Evolutionary conservation across 1,284 basidiomycete genomes (phyloP).

Genomic region (Rhodotorula sp.): DNA sequence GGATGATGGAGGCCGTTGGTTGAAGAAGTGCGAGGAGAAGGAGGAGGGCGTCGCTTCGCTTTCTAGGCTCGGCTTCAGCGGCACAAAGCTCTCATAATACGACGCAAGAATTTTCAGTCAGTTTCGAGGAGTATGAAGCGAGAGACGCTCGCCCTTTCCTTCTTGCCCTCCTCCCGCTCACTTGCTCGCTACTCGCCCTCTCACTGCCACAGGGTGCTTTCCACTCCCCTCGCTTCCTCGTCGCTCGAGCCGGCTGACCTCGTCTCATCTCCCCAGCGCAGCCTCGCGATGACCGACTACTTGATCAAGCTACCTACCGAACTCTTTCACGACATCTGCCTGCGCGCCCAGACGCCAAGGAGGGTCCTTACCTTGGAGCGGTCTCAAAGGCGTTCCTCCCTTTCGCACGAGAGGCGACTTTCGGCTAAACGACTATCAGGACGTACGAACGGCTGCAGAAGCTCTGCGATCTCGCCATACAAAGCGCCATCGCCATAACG

Average conservation of each 20-base stretch:
- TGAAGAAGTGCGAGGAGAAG: too few species aligned
- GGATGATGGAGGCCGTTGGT: too few species aligned
- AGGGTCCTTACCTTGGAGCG: neutral
- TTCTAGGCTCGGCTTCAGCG: too few species aligned
- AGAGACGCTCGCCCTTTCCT: too few species aligned
- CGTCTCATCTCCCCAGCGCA: neutral
- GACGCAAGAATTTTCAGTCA: too few species aligned
- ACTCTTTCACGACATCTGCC: neutral
- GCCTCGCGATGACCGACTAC: neutral
- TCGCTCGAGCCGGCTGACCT: neutral
- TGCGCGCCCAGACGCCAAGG: neutral
- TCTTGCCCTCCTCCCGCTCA: too few species aligned
- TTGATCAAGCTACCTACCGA: neutral
- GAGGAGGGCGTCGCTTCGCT: too few species aligned
- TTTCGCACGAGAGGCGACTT: neutral
- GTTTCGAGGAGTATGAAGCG: too few species aligned
- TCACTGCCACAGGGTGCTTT: too few species aligned
- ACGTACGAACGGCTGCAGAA: neutral
- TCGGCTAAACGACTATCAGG: neutral
- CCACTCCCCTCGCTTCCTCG: neutral
- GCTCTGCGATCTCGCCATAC: neutral
- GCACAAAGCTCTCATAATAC: too few species aligned
- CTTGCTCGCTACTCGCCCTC: too few species aligned
- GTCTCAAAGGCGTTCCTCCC: neutral
- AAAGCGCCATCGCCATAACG: fast-evolving